These are phyloP conservation scores for Articulospora tetracladia DNA, from an alignment of 495 filamentous ascomycete species.

Conservation along the genomic window DNA sequence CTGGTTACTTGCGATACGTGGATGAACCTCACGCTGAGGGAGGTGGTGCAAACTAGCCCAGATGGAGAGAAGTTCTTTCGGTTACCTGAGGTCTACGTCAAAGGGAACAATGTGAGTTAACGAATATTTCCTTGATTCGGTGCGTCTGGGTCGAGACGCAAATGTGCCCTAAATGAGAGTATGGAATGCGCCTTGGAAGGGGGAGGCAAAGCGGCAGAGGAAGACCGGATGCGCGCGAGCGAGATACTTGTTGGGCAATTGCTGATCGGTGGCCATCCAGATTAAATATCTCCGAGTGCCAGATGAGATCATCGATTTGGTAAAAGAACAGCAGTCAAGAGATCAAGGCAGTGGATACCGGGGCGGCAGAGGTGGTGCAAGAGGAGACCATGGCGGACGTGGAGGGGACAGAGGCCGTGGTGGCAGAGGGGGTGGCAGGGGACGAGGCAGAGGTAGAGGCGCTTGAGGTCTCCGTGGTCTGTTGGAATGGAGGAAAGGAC, in stretches of 20 bases:
- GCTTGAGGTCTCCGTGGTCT: conserved; percentile 25
- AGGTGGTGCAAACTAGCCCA: conserved; percentile 95
- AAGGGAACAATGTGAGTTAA: conserved; percentile 84
- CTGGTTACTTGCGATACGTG: conserved; percentile 95
- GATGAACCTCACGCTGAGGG: conserved; percentile 98
- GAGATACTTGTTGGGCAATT: neutral
- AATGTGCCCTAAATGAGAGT: neutral
- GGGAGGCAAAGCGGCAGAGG: neutral
- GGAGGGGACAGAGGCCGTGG: conserved; percentile 44
- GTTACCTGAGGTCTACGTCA: conserved; percentile 89
- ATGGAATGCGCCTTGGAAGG: neutral
- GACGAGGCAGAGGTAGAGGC: conserved; percentile 49
- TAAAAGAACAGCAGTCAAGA: conserved; percentile 82
- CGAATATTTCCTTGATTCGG: neutral
- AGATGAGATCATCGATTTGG: conserved; percentile 90
- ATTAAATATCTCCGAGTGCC: conserved; percentile 98
- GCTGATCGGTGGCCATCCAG: conserved; percentile 38
- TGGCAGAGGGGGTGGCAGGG: conserved; percentile 49
- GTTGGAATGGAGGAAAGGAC: neutral
- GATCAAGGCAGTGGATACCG: conserved; percentile 48
- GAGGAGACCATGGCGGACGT: conserved; percentile 61
- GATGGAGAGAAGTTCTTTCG: conserved; percentile 92
- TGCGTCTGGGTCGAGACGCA: too few species aligned
- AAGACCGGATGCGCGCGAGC: neutral
- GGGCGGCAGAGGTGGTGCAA: conserved; percentile 57